Evolutionary conservation across 2,329 filamentous ascomycete species (phyloP), one percentile per base, ranked within the genome.

Genomic region (Tolypocladium ophioglossoides): DNA sequence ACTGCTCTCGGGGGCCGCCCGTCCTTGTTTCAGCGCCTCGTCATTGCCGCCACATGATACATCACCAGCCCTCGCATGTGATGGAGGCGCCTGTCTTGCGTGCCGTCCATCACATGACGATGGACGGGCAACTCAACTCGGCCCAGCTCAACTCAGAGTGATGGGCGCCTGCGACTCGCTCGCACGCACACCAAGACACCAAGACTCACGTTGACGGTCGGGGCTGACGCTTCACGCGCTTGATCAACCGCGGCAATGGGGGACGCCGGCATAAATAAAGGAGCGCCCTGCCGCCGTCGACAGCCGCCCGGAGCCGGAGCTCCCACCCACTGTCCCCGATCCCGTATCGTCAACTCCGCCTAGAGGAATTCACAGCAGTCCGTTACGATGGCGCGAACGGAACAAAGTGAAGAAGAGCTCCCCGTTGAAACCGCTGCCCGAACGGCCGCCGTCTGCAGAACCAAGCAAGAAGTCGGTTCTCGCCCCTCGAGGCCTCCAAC

Each of bases 331-430:
- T 0, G 67, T 76, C 14, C 68, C 70, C 2, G 81, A 84, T 55
- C 74, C 77, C 0, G 70, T 79, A 1, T 72, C 80, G 32, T 78
- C 75, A 46, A 78, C 78, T 3, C 79, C 79, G 9, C 79, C 81
- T 1, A 65, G 71, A 22, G 83, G 82, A 1, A 85, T 85, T 32
- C 82, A 84, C 56, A 76, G 77, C 51, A 82, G 79, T 16, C 80
- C 82, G 0, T 79, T 78, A 3, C 73, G 73, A 60, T 72, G 75
- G 60, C 73, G 69, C 20, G 59, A 61, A 32, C 58, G 62, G 46
- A 49, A 52, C 55, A 72, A 66, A 53, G 64, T 64, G 1, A 64
- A 72, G 48, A 77, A 72, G 54, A 74, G 70, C 55, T 82, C 80
- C 2, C 78, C 78, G 1, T 62, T 78, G 3, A 80, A 79, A 51